These are phyloP conservation scores for Stygiomarasmius scandens DNA, from an alignment of 1,284 basidiomycete species.

Conservation along the genomic window DNA sequence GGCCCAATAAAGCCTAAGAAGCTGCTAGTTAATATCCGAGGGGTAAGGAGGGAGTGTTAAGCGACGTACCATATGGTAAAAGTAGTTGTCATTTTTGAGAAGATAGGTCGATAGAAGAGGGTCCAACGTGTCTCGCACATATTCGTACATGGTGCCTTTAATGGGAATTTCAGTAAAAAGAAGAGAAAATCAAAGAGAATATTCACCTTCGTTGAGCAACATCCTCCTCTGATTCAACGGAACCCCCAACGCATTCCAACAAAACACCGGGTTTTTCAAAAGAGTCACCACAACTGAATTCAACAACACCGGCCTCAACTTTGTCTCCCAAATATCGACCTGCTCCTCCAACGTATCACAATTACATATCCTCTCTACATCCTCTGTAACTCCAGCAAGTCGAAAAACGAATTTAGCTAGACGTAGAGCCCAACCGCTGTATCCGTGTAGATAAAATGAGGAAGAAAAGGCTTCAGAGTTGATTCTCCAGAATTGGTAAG, in stretches of 20 bases:
- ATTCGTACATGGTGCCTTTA: slow-evolving; percentile 52
- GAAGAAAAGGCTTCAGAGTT: slow-evolving; percentile 66
- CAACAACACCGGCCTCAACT: slow-evolving; percentile 66
- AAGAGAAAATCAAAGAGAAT: too few species aligned
- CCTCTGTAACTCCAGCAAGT: slow-evolving; percentile 59
- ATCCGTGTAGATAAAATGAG: slow-evolving; percentile 77
- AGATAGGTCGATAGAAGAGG: slow-evolving; percentile 56
- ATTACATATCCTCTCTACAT: slow-evolving; percentile 61
- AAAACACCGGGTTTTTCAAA: slow-evolving; percentile 67
- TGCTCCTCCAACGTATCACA: slow-evolving; percentile 65
- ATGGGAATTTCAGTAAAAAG: too few species aligned
- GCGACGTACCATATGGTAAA: slow-evolving; percentile 60
- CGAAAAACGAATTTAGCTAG: slow-evolving; percentile 65
- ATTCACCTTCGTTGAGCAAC: slow-evolving; percentile 62
- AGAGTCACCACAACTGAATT: slow-evolving; percentile 68
- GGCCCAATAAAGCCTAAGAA: slow-evolving; percentile 57
- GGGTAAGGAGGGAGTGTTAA: not conserved
- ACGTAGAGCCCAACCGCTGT: slow-evolving; percentile 73
- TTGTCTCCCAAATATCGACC: slow-evolving; percentile 63
- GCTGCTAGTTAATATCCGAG: not conserved
- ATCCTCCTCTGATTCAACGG: slow-evolving; percentile 76
- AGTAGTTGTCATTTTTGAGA: slow-evolving; percentile 65
- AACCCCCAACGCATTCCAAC: slow-evolving; percentile 85
- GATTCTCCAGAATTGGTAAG: slow-evolving; percentile 79
- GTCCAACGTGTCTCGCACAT: slow-evolving; percentile 66